Base-by-base conservation (phyloP, 176 grass and related monocot genomes). In the Canna indica region DNA sequence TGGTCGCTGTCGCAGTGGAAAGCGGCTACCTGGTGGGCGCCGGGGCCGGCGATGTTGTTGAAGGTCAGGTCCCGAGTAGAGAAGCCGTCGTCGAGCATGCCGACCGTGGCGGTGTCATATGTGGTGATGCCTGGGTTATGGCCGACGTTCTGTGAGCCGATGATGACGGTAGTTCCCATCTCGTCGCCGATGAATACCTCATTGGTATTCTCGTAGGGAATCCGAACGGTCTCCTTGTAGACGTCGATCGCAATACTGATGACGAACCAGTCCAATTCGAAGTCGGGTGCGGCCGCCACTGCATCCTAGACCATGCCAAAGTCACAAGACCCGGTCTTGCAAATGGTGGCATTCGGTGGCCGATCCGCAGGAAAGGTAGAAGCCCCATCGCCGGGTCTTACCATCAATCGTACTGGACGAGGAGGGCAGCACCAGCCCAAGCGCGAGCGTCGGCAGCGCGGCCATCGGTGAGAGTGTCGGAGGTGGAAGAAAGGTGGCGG, bases 1-100 rank as follows among this genome's bases (percentile, higher is more conserved):
- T 50, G 79, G 42, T 96, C 88, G 26, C 91, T 96, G 15, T 91
- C 88, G 0, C 85, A 96, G 18, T 79, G 76, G 73, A 96, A 89
- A 0, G 83, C 88, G 13, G 87, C 86, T 11, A 83, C 88, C 79
- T 96, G 88, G 63, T 85, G 88, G 30, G 83, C 92, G 35, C 86
- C 74, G 1, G 79, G 75, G 31, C 83, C 88, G 0, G 85, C 92
- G 0, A 20, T 72, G n/a, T 96, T 96, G 71, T 86, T 78, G 41
- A 96, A 89, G 33, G 85, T 96, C 25, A 96, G 77, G 30, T 87
- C 76, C 20, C 69, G 82, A 1, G 88, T 81, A 0, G 81, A 41
- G 69, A 96, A 96, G 1, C 88, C 88, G 63, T 96, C 92, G 1
- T 85, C 88, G 0, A 71, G 46, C 35, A 84, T 79, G 0, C 76